Evolutionary conservation across 2,329 filamentous ascomycete genomes (phyloP), one percentile per base, ranked within the genome.

Genomic region (Aspergillus niger): DNA sequence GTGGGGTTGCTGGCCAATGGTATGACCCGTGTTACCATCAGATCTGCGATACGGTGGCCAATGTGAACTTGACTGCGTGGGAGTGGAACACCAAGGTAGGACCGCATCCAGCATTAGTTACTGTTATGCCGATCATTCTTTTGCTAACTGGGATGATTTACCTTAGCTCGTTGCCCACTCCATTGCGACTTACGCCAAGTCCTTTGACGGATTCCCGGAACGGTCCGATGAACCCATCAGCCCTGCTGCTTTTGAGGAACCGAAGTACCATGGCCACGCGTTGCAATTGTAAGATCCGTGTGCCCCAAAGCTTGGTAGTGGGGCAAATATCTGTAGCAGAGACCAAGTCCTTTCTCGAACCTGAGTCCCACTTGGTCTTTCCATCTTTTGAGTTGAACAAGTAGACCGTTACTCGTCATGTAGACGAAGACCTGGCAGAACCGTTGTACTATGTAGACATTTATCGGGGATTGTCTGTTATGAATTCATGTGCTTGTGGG

Each of bases 131-230:
- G 10, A 8, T 24, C 8, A 24, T 41, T 28, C 13, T 8, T 1
- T 8, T 8, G 30, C 60, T 60, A 38, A 60, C 26, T 8, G 28
- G 17, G 36, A 11, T 10, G n/a, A 8, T 57, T 7, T n/a, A 51
- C 41, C 41, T 36, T 30, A 70, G 69, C 65, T 65, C 20, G 88
- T 92, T 65, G 89, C 90, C 2, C 87, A 90, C 74, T 87, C 87
- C 1, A 85, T 91, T n/a, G 89, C 88, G 1, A 88, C 86, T 0
- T 91, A 86, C 68, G 89, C 88, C 10, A 72, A 78, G 3, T 89
- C 86, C 0, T 87, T 91, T 64, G 79, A 89, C 4, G 85, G 82
- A 8, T 89, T 91, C 75, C 88, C 88, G 0, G 73, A 86, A 74
- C 79, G 86, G 41, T 70, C 65, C 26, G 62, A 60, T 4, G 55